phyloP scores from a whole-genome alignment of 306 rosid genomes.

The Castanospermum australe region DNA sequence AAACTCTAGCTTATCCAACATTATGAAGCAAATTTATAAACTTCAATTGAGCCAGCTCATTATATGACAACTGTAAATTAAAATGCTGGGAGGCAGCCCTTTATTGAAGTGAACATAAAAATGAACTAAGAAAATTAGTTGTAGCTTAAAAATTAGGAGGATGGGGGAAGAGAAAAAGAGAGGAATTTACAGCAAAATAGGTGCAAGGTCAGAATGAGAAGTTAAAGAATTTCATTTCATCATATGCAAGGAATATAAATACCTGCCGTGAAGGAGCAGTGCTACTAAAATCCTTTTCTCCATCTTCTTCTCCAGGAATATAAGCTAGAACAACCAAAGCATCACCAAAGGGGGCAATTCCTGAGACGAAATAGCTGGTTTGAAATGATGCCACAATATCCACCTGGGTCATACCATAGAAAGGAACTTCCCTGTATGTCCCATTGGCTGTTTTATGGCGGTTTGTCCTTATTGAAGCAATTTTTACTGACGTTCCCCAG shows the following conservation, averaged over 20 bases:
- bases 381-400: constrained; percentile 85
- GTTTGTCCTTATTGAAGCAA: constrained; percentile 71
- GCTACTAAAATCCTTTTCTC: constrained; percentile 74
- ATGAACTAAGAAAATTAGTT: background rate
- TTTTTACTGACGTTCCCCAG: constrained; percentile 87
- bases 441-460: constrained; percentile 59
- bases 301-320: constrained; percentile 75
- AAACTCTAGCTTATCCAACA: background rate
- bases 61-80: background rate
- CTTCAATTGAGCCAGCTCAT: background rate
- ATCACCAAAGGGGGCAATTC: constrained; percentile 85
- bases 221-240: constrained; percentile 23
- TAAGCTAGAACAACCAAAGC: constrained; percentile 80
- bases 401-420: constrained; percentile 63
- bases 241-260: constrained; percentile 12
- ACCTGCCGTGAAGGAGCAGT: constrained; percentile 75
- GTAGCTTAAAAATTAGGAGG: background rate
- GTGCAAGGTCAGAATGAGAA: background rate
- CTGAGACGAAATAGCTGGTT: constrained; percentile 81
- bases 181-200: background rate
- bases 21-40: background rate
- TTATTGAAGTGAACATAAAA: background rate
- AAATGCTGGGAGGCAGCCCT: background rate
- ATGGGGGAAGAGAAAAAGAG: background rate
- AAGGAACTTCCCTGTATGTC: constrained; percentile 50